Evolutionary conservation across 1,284 basidiomycete genomes (phyloP), one percentile per base, ranked within the genome.

Genomic region (Apiotrichum brassicae): DNA sequence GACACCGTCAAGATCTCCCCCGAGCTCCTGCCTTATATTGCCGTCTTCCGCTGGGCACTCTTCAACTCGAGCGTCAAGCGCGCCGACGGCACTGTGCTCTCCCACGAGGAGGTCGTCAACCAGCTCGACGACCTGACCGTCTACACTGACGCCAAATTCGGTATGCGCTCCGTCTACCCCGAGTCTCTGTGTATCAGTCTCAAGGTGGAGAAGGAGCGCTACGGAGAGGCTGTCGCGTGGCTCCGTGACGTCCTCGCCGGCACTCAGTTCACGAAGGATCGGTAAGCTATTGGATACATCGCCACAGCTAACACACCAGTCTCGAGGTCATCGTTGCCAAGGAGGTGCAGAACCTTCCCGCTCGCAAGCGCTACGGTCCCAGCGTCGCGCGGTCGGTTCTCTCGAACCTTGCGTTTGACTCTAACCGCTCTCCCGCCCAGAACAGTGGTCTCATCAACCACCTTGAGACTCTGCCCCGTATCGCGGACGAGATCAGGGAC

Each of bases 21-120:
- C 51, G 77, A 80, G 28, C 79, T 94, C 30, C 81, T 85, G 60
- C 86, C 87, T 82, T 82, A 88, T 62, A 76, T 92, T 37, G 81
- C 81, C n/a, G 76, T 86, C n/a, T 93, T 95, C 68, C 78, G 90
- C 26, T 80, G 82, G 23, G 79, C 89, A 1, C 87, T 99, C 75
- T 98, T 97, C 74, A 85, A 88, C 19, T 78, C 97, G 0, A 91
- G 93, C 11, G 79, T 98, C 40, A 81, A 76, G 43, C 79, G 85
- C 33, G 77, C 81, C 19, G 77, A 81, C 53, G 92, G 92, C 2
- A 81, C 84, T 53, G 73, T 75, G 26, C 74, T 98, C 37, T 76
- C 79, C 3, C 89, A 93, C 64, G 94, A 97, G 72, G 82, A 95
- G 53, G 93, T 97, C 20, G 82, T 97, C 56, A 84, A 93, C 70